Percentiles rank a stretch among this genome's conserved stretches.
Evolutionary conservation across 2,329 filamentous ascomycete genomes (phyloP).

Genomic region (Amauroascus verrucosus): DNA sequence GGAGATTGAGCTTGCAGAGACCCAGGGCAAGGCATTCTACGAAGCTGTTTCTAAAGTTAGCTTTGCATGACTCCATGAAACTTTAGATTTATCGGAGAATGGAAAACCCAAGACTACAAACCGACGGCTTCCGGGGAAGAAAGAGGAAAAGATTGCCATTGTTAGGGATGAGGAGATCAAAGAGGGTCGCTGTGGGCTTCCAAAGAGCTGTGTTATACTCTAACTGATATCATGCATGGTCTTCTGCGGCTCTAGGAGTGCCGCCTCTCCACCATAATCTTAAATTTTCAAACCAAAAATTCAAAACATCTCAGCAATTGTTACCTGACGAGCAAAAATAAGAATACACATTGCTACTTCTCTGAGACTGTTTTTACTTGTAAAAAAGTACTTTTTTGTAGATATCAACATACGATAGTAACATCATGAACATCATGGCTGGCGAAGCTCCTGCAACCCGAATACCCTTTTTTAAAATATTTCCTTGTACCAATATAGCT

Average conservation of each 20-base stretch:
- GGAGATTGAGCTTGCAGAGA: slow-evolving; percentile 69
- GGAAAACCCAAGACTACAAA: slow-evolving; percentile 44
- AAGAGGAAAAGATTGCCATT: too few relatives aligned
- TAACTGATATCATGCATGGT: neutral
- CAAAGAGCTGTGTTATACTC: slow-evolving; percentile 4
- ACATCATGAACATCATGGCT: neutral
- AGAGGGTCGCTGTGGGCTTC: neutral
- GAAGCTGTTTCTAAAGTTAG: slow-evolving; percentile 60
- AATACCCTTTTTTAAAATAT: too few relatives aligned
- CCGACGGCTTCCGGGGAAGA: neutral
- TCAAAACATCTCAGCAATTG: too few relatives aligned
- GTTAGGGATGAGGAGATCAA: neutral
- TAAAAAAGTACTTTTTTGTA: too few relatives aligned
- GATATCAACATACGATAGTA: neutral
- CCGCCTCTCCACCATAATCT: neutral
- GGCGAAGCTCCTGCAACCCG: too few relatives aligned
- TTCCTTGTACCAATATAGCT: too few relatives aligned
- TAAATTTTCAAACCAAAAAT: too few relatives aligned
- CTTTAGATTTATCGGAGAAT: slow-evolving; percentile 14
- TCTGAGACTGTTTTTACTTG: too few relatives aligned
- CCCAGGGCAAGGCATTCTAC: slow-evolving; percentile 82
- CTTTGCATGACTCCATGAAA: slow-evolving; percentile 57
- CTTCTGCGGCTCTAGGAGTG: neutral
- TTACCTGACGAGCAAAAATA: too few relatives aligned
- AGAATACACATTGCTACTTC: too few relatives aligned